Evolutionary conservation across 176 grass and related monocot species (phyloP), one percentile per base, ranked within the genome.

Genomic region (Bromus sterilis): DNA sequence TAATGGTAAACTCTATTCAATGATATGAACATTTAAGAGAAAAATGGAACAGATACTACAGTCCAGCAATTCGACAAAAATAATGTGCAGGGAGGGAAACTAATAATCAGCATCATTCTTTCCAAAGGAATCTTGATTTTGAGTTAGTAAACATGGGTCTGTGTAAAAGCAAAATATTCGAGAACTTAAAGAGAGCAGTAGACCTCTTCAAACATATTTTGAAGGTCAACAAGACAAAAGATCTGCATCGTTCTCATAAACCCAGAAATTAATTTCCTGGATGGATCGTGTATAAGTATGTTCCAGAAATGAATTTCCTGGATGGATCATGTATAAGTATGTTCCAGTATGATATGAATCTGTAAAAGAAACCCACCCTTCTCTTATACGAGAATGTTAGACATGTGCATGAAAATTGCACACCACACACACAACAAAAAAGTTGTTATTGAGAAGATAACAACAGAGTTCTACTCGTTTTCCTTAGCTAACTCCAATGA

Each of bases 241-340:
- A 70, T 81, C 53, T 55, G 76, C 43, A 77, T 81, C 71, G 56
- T 76, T 84, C 82, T 76, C 18, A 68, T n/a, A 85, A 53, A 18
- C 71, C 58, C 71, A 64, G 72, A 81, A 77, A 80, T 49, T 7
- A 79, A 66, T 65, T 83, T 84, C 39, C 40, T 81, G 55, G 42
- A 85, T 89, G 48, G 56, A 85, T 85, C 72, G 64, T 77, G 82
- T 74, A 80, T 40, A 81, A 77, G 32, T 76, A 46, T 76, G 42
- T 81, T 61, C 41, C 32, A 69, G 9, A 81, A 77, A 80, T 49
- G 10, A 79, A 66, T 65, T 83, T 84, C 39, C 40, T 81, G 55
- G 42, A 85, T 89, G 48, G 56, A 85, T 85, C 72, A 64, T 77
- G 82, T 74, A 80, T 40, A 81, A 77, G 32, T 76, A 46, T 76